A percentile compares a stretch with the other conserved stretches of the same genome.
phyloP scores from a whole-genome alignment of 257 asterid species.

The Hygrophila difformis region DNA sequence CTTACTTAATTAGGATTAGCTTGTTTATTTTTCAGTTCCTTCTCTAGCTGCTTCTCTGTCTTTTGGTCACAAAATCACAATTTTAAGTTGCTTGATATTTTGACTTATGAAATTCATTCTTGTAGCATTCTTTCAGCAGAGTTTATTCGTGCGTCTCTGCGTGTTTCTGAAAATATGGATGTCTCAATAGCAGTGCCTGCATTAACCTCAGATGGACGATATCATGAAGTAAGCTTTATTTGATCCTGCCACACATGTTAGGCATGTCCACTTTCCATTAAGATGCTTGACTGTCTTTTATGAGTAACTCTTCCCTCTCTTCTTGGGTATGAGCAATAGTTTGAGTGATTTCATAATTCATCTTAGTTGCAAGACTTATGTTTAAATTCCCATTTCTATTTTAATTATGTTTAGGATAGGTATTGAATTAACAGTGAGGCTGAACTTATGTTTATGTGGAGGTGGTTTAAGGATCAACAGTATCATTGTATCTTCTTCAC shows the following conservation, averaged over 20 bases:
- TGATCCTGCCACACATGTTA: too few species aligned
- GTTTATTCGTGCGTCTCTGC: conserved; percentile 73
- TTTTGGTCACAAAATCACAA: conserved; percentile 8
- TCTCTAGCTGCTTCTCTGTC: too few species aligned
- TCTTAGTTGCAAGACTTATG: conserved; percentile 2
- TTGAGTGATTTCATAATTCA: conserved; percentile 12
- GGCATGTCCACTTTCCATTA: conserved; percentile 1
- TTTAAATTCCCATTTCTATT: neutral
- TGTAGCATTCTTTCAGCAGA: conserved; percentile 99
- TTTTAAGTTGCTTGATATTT: conserved; percentile 25
- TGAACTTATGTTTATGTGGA: neutral
- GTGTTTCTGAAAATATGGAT: conserved; percentile 49
- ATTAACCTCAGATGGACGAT: conserved; percentile 37
- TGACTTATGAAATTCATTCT: conserved; percentile 71
- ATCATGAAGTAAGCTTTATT: conserved; percentile 51
- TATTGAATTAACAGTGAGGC: neutral
- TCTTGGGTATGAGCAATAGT: neutral
- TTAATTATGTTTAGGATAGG: conserved; percentile 6
- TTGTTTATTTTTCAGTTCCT: too few species aligned
- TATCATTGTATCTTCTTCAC: too few species aligned
- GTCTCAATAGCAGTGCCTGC: conserved; percentile 29
- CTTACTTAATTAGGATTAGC: too few species aligned
- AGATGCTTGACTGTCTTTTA: neutral
- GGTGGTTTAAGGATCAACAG: neutral
- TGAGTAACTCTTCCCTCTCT: neutral